phyloP scores from a whole-genome alignment of 768 basidiomycete species.

The Auricularia auricula-judae region DNA sequence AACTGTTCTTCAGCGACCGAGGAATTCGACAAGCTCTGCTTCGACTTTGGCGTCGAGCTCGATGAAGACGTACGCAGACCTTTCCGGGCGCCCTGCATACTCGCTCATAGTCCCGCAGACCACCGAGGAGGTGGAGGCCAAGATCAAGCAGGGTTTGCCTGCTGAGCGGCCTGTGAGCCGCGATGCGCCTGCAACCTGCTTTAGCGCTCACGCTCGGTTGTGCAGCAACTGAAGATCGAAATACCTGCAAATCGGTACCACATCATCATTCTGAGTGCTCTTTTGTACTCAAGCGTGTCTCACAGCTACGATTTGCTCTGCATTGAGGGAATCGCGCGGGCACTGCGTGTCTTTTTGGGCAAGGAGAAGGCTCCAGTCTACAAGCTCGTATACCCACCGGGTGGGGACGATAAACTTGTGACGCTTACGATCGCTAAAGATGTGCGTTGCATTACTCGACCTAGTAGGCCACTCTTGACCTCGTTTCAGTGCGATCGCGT shows the following conservation, averaged over 20 bases:
- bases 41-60: constrained; percentile 94
- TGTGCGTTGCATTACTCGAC: constrained; percentile 31
- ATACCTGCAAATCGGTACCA: constrained; percentile 88
- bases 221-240: constrained; percentile 95
- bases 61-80: constrained; percentile 76
- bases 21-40: constrained; percentile 90
- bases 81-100: constrained; percentile 3
- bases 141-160: constrained; percentile 73
- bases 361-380: constrained; percentile 59
- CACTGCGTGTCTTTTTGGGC: constrained; percentile 71
- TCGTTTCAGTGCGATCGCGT: constrained; percentile 56
- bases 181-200: constrained; percentile 8
- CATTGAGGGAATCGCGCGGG: constrained; percentile 88
- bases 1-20: constrained; percentile 56
- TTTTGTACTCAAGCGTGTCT: constrained; percentile 3
- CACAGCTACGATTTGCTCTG: constrained; percentile 92
- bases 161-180: constrained; percentile 66
- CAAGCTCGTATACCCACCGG: constrained; percentile 58
- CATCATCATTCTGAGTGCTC: neutral
- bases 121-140: constrained; percentile 74
- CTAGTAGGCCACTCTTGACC: neutral
- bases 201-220: neutral
- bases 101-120: constrained; percentile 39
- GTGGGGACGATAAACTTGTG: constrained; percentile 53
- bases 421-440: constrained; percentile 63